Evolutionary conservation across 129 eudicot species (phyloP), one percentile per base, ranked within the genome.

Genomic region (Erigeron canadensis): DNA sequence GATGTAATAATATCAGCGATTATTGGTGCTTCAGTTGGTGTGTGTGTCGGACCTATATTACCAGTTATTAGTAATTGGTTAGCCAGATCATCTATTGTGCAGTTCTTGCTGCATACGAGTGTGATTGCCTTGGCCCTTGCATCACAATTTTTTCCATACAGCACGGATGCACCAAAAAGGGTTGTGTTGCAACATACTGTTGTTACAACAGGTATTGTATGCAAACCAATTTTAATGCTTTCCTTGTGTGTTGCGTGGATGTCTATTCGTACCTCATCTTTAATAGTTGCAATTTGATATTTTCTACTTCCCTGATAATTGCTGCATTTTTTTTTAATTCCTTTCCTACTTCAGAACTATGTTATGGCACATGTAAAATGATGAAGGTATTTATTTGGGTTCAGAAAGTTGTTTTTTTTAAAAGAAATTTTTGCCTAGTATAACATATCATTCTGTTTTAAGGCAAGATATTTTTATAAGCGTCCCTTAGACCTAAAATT

Each of bases 111-210:
- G 80, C 97, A 90, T 47, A 66, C 67, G 10, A 85, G 69, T 71
- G 88, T 85, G 56, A 77, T 90, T 78, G 82, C 89, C 57, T 63
- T 90, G 86, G 97, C 97, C 59, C 57, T 90, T n/a, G 65, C 95
- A 63, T 87, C 95, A 43, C 89, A 80, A 65, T 85, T 90, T 85
- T 90, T 90, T 72, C 97, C 97, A 13, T 90, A 90, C 83, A 90
- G 86, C 66, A 69, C 57, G 4, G 91, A 90, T 68, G 95, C 97
- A 43, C 97, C 95, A 9, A 90, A 90, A 83, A 80, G 97, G 77
- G 86, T 90, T 57, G 71, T 87, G 28, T 66, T 90, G 67, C 97
- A 90, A 86, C 97, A 90, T 59, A 81, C 95, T 1, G 77, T 90
- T 60, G 61, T 80, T 41, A 83, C 87, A 61, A 47, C 74, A 90